These are phyloP conservation scores for Microdochium paspali DNA, from an alignment of 2,329 filamentous ascomycete genomes.

Conservation along the genomic window DNA sequence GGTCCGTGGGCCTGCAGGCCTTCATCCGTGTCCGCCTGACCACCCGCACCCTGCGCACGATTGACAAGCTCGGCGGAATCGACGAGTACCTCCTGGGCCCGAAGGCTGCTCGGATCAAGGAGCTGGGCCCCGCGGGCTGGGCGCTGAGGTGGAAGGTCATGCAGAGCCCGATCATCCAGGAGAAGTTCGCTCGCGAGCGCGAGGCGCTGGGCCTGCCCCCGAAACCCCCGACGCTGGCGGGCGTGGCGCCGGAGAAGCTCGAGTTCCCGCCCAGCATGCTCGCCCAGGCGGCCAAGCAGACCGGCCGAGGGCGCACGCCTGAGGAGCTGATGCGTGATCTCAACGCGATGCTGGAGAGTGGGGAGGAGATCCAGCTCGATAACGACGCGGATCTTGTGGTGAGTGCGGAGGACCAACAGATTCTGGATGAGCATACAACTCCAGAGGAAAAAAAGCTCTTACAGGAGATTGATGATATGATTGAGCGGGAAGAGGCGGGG, in stretches of 20 bases:
- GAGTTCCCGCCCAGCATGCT: constrained; percentile 15
- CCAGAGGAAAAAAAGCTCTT: neutral
- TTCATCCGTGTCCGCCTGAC: constrained; percentile 61
- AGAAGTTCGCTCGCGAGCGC: constrained; percentile 57
- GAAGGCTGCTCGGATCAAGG: constrained; percentile 68
- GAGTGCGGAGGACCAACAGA: neutral
- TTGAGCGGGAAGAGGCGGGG: constrained; percentile 13
- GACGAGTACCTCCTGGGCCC: constrained; percentile 84
- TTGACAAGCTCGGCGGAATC: constrained; percentile 79
- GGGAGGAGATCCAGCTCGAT: constrained; percentile 28
- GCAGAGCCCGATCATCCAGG: constrained; percentile 60
- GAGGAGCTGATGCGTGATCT: constrained; percentile 27
- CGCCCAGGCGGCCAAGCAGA: constrained; percentile 11
- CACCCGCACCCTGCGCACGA: constrained; percentile 59
- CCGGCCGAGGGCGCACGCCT: constrained; percentile 3
- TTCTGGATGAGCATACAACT: neutral
- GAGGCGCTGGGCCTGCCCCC: constrained; percentile 53
- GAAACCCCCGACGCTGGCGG: constrained; percentile 20
- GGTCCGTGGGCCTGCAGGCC: constrained; percentile 49
- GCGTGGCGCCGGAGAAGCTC: constrained; percentile 25
- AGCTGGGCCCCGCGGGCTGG: constrained; percentile 87
- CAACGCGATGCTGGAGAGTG: constrained; percentile 26
- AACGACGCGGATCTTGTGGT: neutral
- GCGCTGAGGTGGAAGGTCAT: constrained; percentile 81
- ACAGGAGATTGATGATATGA: neutral